phyloP scores from a whole-genome alignment of 257 asterid species.

The Nicotiana obtusifolia region DNA sequence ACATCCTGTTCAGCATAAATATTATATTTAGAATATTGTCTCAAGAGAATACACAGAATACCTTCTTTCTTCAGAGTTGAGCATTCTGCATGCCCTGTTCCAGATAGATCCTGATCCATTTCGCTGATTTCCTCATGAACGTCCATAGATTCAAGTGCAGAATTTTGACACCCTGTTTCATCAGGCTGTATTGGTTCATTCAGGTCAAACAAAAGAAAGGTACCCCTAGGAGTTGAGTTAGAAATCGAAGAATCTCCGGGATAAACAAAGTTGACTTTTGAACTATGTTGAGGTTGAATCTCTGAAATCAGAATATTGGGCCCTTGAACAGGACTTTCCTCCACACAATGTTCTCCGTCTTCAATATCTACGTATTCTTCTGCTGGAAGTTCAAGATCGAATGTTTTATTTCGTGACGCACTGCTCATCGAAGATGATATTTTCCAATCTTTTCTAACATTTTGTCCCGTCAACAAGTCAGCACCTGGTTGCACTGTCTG shows the following conservation, averaged over 20 bases:
- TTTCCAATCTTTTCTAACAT: conserved; percentile 18
- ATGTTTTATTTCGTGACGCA: conserved; percentile 24
- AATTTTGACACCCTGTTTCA: conserved; percentile 29
- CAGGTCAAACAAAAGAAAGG: conserved; percentile 46
- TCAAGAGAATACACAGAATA: background rate
- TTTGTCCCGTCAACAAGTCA: conserved; percentile 15
- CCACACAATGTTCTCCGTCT: conserved; percentile 26
- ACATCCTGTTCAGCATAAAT: background rate
- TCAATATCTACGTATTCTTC: conserved; percentile 27
- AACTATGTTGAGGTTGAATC: conserved; percentile 17
- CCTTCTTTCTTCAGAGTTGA: conserved; percentile 7
- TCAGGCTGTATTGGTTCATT: conserved; percentile 50
- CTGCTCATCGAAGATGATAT: conserved; percentile 14
- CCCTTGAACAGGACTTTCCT: conserved; percentile 18
- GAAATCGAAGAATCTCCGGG: conserved; percentile 23
- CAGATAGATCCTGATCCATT: conserved; percentile 20
- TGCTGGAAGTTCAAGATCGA: conserved; percentile 52
- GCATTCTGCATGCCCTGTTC: conserved; percentile 18
- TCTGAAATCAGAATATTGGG: conserved; percentile 18
- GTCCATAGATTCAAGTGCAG: conserved; percentile 22
- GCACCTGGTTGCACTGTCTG: conserved; percentile 10
- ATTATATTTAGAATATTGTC: background rate
- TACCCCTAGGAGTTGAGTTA: conserved; percentile 23
- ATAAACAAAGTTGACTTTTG: conserved; percentile 23
- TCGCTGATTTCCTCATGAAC: conserved; percentile 18